A percentile compares a stretch with the other conserved stretches of the same genome.
phyloP scores from a whole-genome alignment of 768 basidiomycete species.

The Coprinopsis cinerea region DNA sequence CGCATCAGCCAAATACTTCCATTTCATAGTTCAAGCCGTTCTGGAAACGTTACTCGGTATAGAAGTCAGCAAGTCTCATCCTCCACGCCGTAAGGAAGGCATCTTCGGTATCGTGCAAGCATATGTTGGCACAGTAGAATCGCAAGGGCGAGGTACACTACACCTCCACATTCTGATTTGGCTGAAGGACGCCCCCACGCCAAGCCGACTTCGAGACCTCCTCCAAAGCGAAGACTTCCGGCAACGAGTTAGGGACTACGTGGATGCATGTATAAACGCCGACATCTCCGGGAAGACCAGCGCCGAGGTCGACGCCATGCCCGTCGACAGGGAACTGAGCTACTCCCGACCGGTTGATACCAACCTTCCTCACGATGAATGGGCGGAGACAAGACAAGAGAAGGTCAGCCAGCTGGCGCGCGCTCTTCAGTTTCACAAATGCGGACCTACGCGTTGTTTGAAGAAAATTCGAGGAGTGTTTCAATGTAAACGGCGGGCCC shows the following conservation, averaged over 20 bases:
- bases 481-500: constrained; percentile 29
- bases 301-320: constrained; percentile 12
- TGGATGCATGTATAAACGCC: constrained; percentile 26
- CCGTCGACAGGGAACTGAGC: constrained; percentile 17
- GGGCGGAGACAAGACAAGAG: neutral
- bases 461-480: constrained; percentile 8
- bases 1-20: too few species aligned
- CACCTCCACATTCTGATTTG: constrained; percentile 37
- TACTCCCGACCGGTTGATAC: constrained; percentile 31
- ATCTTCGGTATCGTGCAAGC: constrained; percentile 25
- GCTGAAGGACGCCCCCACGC: constrained; percentile 24
- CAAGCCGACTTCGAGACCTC: constrained; percentile 14
- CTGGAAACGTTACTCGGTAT: too few species aligned
- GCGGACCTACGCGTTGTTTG: constrained; percentile 20
- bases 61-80: too few species aligned
- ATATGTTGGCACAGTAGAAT: constrained; percentile 35
- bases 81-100: too few species aligned
- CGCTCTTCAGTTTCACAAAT: constrained; percentile 28
- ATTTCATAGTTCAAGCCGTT: too few species aligned
- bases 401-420: constrained; percentile 21
- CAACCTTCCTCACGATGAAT: constrained; percentile 18
- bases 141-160: constrained; percentile 35
- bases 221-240: constrained; percentile 24
- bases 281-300: constrained; percentile 18
- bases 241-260: constrained; percentile 19